Percentiles rank a stretch among this genome's conserved stretches.
These are phyloP conservation scores for Debaryomycetaceae sp. DNA, from an alignment of 1,139 yeast genomes.

Conservation along the genomic window DNA sequence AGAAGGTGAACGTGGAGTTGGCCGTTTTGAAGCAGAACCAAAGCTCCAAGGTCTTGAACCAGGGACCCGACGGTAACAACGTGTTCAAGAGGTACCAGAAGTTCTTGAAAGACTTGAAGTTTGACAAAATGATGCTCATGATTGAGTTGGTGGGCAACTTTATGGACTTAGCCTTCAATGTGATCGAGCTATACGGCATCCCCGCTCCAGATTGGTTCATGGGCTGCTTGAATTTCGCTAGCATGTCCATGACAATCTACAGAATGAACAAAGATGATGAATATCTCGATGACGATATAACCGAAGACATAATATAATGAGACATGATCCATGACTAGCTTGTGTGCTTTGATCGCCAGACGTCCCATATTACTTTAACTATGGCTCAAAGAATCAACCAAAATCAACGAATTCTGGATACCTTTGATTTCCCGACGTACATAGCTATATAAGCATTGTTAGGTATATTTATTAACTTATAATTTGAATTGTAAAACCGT, in stretches of 20 bases:
- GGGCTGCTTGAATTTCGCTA: conserved; percentile 40
- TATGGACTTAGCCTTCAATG: conserved; percentile 39
- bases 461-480: too few relatives aligned
- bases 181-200: conserved; percentile 37
- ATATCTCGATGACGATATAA: conserved; percentile 44
- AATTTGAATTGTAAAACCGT: too few relatives aligned
- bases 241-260: conserved; percentile 49
- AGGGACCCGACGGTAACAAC: conserved; percentile 16
- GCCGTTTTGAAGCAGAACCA: conserved; percentile 26
- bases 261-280: conserved; percentile 53
- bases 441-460: too few relatives aligned
- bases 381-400: too few relatives aligned
- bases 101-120: conserved; percentile 40
- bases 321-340: neutral
- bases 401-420: too few relatives aligned
- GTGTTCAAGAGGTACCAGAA: conserved; percentile 38
- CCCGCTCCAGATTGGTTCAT: conserved; percentile 44
- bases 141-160: conserved; percentile 44
- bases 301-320: conserved; percentile 37
- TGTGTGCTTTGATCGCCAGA: too few relatives aligned
- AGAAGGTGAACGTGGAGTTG: conserved; percentile 37
- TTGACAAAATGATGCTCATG: conserved; percentile 43
- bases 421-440: too few relatives aligned
- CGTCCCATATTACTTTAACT: too few relatives aligned
- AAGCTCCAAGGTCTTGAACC: conserved; percentile 21